These are phyloP conservation scores for Rhodotorula paludigena DNA, from an alignment of 768 basidiomycete genomes.

Conservation along the genomic window DNA sequence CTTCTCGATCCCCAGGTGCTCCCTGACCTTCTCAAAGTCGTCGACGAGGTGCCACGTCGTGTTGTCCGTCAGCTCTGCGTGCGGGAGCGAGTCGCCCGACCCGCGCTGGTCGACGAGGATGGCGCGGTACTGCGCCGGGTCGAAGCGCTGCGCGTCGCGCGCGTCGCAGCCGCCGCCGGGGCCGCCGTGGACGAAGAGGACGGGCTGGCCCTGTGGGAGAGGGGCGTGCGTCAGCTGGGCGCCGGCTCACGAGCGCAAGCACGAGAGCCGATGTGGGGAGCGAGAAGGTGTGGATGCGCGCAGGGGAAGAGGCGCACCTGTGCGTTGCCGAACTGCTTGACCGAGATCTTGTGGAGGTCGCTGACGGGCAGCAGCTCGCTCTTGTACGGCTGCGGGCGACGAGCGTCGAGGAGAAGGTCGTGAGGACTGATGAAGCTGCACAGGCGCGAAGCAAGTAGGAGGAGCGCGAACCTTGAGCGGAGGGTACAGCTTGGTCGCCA, in stretches of 20 bases:
- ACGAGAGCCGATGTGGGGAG: background rate
- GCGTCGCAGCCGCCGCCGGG: slow-evolving; percentile 36
- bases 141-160: slow-evolving; percentile 32
- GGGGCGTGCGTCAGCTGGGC: background rate
- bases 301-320: slow-evolving; percentile 5
- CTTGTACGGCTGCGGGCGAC: slow-evolving; percentile 28
- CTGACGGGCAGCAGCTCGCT: slow-evolving; percentile 22
- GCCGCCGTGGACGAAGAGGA: slow-evolving; percentile 41
- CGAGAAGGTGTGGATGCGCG: background rate
- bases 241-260: too few species aligned
- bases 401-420: background rate
- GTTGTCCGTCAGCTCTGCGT: slow-evolving; percentile 71
- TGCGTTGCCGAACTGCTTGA: slow-evolving; percentile 40
- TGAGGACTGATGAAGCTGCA: too few species aligned
- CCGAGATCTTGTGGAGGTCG: slow-evolving; percentile 26
- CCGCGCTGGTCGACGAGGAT: slow-evolving; percentile 87
- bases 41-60: slow-evolving; percentile 91
- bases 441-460: too few species aligned
- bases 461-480: too few species aligned
- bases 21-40: slow-evolving; percentile 71
- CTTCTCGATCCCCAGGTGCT: slow-evolving; percentile 68
- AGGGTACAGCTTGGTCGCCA: too few species aligned
- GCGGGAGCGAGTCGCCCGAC: slow-evolving; percentile 79
- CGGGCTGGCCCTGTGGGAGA: slow-evolving; percentile 30
- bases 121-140: slow-evolving; percentile 49